Base-by-base conservation (phyloP, 257 asterid genomes). In the Orobanche coerulescens region DNA sequence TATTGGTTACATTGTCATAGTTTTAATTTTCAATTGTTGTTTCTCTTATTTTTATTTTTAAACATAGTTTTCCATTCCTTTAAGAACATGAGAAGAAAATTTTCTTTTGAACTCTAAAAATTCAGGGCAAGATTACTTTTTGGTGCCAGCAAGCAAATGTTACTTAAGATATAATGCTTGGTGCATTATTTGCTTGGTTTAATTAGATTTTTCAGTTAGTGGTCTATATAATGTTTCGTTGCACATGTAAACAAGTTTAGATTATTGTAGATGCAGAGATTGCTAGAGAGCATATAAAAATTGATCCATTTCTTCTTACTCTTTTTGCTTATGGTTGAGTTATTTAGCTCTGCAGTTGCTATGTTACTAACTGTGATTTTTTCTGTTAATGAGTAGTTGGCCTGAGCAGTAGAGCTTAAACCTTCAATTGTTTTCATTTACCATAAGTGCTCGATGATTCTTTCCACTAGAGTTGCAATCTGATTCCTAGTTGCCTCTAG, bases 131-230 rank as follows among this genome's bases (percentile, higher is more conserved):
- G 23, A 39, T n/a, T 10, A 9, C 55, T 42, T 61, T 43, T 18
- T 53, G 59, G 59, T 25, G 23, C 43, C 44, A 25, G 19, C 43
- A 44, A 42, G 56, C 26, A 44, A 12, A 61, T 46, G 8, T 59
- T 4, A 18, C 18, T n/a, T 11, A 58, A 14, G 18, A 16, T n/a
- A 20, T 34, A 59, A 46, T 12, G 37, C 37, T 31, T 31, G 37
- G 37, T 4, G 7, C 37, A 30, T n/a, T 23, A 16, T 22, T 15
- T 24, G 53, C 30, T n/a, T n/a, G n/a, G n/a, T n/a, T n/a, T n/a
- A n/a, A n/a, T n/a, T n/a, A n/a, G n/a, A n/a, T 5, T n/a, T 3
- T 22, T 59, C 4, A 59, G 6, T 10, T 1, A 40, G 24, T 39
- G 31, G 8, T 60, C 13, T 60, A n/a, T 24, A n/a, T 60, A 43